Percentiles rank a stretch among this genome's conserved stretches.
Evolutionary conservation across 192 early-diverging fungal species (phyloP).

Genomic region (Mortierella hygrophila): DNA sequence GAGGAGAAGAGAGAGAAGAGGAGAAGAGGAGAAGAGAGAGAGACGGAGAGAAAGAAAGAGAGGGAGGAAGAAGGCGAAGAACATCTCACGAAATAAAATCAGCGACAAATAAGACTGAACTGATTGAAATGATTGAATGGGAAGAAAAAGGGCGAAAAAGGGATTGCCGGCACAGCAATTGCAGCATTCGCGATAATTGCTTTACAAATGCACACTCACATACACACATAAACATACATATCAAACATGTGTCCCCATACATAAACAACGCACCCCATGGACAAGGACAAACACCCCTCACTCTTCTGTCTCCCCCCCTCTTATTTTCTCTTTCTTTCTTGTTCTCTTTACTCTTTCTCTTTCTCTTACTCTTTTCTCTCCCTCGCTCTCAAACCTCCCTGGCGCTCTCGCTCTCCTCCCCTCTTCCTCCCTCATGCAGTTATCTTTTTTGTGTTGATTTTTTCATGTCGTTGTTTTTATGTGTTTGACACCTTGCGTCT

Average conservation of each 20-base stretch:
- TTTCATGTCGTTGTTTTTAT: too few relatives aligned
- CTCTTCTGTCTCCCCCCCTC: not conserved
- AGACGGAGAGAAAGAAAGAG: not conserved
- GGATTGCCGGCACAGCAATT: constrained; percentile 6
- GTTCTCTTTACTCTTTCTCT: too few relatives aligned
- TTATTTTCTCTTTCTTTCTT: too few relatives aligned
- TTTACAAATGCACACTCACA: not conserved
- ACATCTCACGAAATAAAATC: not conserved
- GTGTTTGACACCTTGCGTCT: too few relatives aligned
- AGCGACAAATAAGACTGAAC: too few relatives aligned
- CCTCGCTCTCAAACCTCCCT: not conserved
- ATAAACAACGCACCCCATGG: not conserved
- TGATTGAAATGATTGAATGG: not conserved
- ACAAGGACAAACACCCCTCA: not conserved
- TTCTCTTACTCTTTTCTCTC: too few relatives aligned
- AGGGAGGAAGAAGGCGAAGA: not conserved
- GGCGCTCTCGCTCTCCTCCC: not conserved
- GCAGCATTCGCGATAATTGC: constrained; percentile 1
- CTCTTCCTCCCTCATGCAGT: not conserved
- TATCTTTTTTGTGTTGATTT: too few relatives aligned
- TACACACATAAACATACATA: not conserved
- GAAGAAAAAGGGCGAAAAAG: not conserved
- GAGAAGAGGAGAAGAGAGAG: not conserved
- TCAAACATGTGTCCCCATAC: not conserved
- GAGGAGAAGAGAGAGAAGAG: not conserved